Conservation (phyloP, 805 yeast species). For the Wickerhamomyces mucosus region DNA sequence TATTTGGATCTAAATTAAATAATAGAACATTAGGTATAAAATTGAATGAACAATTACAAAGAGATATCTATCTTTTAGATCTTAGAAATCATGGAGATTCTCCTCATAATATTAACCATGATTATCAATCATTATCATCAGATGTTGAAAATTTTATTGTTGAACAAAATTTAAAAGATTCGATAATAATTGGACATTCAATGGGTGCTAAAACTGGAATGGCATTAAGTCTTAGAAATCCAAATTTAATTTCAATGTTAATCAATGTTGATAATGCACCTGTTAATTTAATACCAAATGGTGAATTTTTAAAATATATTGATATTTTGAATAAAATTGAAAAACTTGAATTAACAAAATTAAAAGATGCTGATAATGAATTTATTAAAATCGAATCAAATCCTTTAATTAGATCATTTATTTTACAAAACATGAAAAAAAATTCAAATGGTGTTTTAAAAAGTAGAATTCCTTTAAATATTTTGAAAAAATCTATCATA, state of each 20-base stretch:
- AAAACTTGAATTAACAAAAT: slow-evolving; percentile 35
- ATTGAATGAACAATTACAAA: slow-evolving; percentile 33
- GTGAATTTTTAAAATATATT: slow-evolving; percentile 60
- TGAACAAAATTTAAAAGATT: slow-evolving; percentile 27
- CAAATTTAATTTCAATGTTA: slow-evolving; percentile 49
- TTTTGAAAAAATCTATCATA: slow-evolving; percentile 57
- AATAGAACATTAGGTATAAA: slow-evolving; percentile 70
- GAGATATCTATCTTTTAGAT: slow-evolving; percentile 65
- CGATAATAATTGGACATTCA: slow-evolving; percentile 70
- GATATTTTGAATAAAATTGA: slow-evolving; percentile 50
- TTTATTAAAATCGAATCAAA: slow-evolving; percentile 55
- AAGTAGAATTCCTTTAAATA: slow-evolving; percentile 53
- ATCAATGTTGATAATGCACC: slow-evolving; percentile 91
- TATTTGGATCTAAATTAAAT: slow-evolving; percentile 79
- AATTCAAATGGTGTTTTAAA: slow-evolving; percentile 24
- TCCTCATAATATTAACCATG: slow-evolving; percentile 64
- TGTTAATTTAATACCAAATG: slow-evolving; percentile 46
- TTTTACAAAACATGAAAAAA: slow-evolving; percentile 53
- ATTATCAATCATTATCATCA: slow-evolving; percentile 72
- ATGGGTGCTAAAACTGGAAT: slow-evolving; percentile 95
- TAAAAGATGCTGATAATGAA: slow-evolving; percentile 59
- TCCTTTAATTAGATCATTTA: slow-evolving; percentile 60
- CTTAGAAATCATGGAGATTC: slow-evolving; percentile 90
- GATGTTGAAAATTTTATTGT: slow-evolving; percentile 72
- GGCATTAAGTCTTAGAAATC: slow-evolving; percentile 69